These are phyloP conservation scores for Wickerhamomyces chaumierensis DNA, from an alignment of 805 yeast genomes.

Conservation along the genomic window DNA sequence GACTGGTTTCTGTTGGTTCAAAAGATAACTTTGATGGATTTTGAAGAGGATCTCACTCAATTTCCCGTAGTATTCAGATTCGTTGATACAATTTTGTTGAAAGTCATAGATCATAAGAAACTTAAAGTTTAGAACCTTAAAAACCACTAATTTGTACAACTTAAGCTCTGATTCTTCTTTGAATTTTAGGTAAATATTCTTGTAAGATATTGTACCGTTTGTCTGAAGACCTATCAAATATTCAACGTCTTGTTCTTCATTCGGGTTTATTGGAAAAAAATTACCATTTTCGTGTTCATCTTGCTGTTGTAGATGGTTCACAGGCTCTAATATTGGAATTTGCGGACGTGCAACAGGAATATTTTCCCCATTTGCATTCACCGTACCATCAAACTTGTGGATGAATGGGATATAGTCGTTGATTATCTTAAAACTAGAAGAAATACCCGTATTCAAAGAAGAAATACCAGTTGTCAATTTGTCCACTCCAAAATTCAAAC, in stretches of 20 bases:
- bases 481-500: not conserved
- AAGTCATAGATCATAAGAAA: slow-evolving; percentile 11
- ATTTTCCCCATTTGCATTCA: not conserved
- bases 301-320: not conserved
- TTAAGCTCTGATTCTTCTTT: slow-evolving; percentile 2
- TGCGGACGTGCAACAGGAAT: not conserved
- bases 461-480: slow-evolving; percentile 1
- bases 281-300: no score
- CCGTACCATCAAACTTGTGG: not conserved
- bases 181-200: slow-evolving; percentile 12
- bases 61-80: slow-evolving; percentile 6
- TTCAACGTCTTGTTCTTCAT: not conserved
- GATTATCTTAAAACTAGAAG: slow-evolving; percentile 2
- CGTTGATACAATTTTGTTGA: slow-evolving; percentile 9
- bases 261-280: not conserved
- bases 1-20: not conserved
- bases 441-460: slow-evolving; percentile 2
- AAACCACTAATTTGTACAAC: slow-evolving; percentile 11
- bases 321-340: not conserved
- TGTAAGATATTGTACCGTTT: slow-evolving; percentile 9
- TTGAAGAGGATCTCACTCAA: not conserved
- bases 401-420: not conserved
- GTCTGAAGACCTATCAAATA: slow-evolving; percentile 12
- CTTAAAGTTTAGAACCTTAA: slow-evolving; percentile 4
- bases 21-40: not conserved